Percentiles rank a stretch among this genome's conserved stretches.
phyloP scores from a whole-genome alignment of 2,329 filamentous ascomycete species.

The Paracorniculantispora psalliotae region DNA sequence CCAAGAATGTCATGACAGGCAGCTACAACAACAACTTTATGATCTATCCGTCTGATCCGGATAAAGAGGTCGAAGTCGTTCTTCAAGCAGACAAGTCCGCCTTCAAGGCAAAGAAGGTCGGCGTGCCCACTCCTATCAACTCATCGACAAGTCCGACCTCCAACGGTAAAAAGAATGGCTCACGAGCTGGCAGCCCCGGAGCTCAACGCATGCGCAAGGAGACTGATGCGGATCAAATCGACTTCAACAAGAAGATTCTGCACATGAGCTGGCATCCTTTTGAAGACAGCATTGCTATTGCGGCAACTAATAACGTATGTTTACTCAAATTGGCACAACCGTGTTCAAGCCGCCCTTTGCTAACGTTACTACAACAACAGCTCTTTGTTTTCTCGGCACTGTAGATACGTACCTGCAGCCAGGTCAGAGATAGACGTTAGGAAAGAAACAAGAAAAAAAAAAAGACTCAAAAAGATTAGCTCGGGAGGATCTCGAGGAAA shows the following conservation, averaged over 20 bases:
- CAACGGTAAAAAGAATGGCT: conserved; percentile 77
- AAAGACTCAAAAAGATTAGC: not conserved
- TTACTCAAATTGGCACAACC: not conserved
- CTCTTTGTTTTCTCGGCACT: conserved; percentile 76
- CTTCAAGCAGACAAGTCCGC: conserved; percentile 97
- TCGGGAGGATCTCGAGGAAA: not conserved
- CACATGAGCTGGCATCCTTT: conserved; percentile 99
- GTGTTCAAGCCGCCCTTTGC: no score
- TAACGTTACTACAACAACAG: conserved; percentile 37
- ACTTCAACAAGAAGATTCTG: conserved; percentile 99
- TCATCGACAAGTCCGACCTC: conserved; percentile 66
- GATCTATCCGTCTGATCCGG: conserved; percentile 96
- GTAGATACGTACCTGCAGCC: conserved; percentile 28
- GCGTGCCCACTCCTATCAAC: conserved; percentile 95
- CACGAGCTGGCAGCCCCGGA: conserved; percentile 80
- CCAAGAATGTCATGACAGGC: conserved; percentile 98
- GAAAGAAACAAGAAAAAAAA: not conserved
- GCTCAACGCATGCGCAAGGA: conserved; percentile 94
- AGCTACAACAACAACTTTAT: conserved; percentile 99
- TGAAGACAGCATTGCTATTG: conserved; percentile 98
- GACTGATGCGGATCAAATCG: conserved; percentile 97
- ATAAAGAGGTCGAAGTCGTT: conserved; percentile 95
- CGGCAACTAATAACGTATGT: conserved; percentile 97
- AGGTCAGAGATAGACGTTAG: conserved; percentile 10
- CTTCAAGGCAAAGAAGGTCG: conserved; percentile 99